Percentiles rank a stretch among this genome's conserved stretches.
These are phyloP conservation scores for Jamesozyma spencerorum DNA, from an alignment of 805 yeast genomes.

Conservation along the genomic window DNA sequence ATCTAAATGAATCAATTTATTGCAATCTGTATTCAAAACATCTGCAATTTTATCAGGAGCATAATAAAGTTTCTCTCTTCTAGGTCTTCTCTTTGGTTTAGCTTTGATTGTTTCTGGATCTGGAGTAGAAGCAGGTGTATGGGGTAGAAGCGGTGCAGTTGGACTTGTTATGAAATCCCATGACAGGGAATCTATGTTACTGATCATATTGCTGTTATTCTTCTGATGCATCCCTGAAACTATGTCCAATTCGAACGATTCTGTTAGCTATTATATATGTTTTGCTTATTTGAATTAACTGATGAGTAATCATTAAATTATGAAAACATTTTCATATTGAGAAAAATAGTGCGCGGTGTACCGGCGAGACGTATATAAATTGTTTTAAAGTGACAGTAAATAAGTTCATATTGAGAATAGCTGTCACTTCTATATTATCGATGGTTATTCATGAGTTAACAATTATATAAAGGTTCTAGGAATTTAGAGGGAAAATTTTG, in stretches of 20 bases:
- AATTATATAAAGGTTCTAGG: too few species aligned
- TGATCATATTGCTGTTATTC: not conserved
- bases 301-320: conserved; percentile 6
- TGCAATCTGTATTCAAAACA: conserved; percentile 20
- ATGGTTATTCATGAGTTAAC: too few species aligned
- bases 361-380: too few species aligned
- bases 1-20: conserved; percentile 29
- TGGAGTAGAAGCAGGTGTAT: not conserved
- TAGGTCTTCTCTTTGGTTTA: conserved; percentile 1
- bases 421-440: too few species aligned
- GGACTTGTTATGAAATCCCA: not conserved
- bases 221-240: not conserved
- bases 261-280: not conserved
- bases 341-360: not conserved
- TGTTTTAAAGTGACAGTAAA: too few species aligned
- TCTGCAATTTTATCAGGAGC: conserved; percentile 8
- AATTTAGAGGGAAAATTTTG: too few species aligned
- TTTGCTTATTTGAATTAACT: not conserved
- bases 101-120: not conserved
- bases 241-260: not conserved
- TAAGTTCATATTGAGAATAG: too few species aligned
- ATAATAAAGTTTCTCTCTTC: conserved; percentile 6
- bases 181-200: not conserved
- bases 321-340: not conserved
- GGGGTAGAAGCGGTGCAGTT: not conserved